Base-by-base conservation (phyloP, 768 basidiomycete species). In the Agaricus sinodeliciosus region DNA sequence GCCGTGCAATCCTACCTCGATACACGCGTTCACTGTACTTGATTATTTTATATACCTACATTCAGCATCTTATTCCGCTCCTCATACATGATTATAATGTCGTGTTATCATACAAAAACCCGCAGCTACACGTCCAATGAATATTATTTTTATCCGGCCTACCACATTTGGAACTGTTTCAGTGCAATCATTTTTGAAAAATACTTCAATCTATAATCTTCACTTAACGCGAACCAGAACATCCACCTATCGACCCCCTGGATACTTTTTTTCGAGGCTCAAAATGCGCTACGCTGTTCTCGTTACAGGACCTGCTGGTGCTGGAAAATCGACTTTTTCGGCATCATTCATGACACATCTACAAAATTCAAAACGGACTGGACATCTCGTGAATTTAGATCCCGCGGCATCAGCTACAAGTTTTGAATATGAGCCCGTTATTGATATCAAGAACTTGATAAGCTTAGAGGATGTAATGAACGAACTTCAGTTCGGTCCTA, bases 301-400 rank as follows among this genome's bases (percentile, higher is more conserved):
- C 43, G 81, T 93, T 47, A 89, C 87, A 51, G 96, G 96, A n/a
- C 96, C 96, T 44, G 96, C 96, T 2, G 96, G 96, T 46, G 93
- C 96, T 12, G 96, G 96, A 47, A 99, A 99, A 73, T 91, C 93
- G 0, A 98, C 96, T 0, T 95, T 99, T 63, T 88, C 90, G 60
- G 74, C 79, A 18, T 81, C 94, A 0, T 84, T 97, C 58, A 76
- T 98, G 55, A 94, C 90, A 9, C 95, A 98, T 69, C 81, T 97
- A 4, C 81, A 79, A 52, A 77, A 88, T 2, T 80, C 92, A 45
- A 87, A 82, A 57, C 80, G 96, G 7, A 81, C 84, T 0, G 90
- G 82, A 0, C 94, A 98, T 72, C 84, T 97, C 47, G 90, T 98
- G 67, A 99, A 98, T 69, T 84, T 98, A 56, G 96, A 98, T 69